phyloP scores from a whole-genome alignment of 2,329 filamentous ascomycete genomes.

The Apiospora phragmitis region DNA sequence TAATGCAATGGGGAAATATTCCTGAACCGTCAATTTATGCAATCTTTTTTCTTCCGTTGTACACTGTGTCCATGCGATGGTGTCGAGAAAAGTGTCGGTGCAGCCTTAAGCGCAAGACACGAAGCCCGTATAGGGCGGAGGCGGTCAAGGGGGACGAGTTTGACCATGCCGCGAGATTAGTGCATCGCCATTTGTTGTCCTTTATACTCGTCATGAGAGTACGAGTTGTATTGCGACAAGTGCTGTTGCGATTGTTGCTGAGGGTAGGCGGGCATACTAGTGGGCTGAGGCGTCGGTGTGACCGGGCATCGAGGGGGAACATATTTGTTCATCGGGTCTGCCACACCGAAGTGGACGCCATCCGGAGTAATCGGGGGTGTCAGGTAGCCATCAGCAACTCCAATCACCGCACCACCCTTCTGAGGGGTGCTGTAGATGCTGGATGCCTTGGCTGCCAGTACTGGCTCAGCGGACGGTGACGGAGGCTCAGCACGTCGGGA shows the following conservation, averaged over 20 bases:
- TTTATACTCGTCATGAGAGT: slow-evolving; percentile 44
- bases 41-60: slow-evolving; percentile 45
- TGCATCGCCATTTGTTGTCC: slow-evolving; percentile 16
- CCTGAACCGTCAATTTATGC: slow-evolving; percentile 43
- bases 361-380: slow-evolving; percentile 87
- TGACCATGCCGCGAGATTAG: slow-evolving; percentile 9
- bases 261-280: slow-evolving; percentile 36
- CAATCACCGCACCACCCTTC: slow-evolving; percentile 65
- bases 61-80: slow-evolving; percentile 35
- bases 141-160: neutral
- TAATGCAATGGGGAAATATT: slow-evolving; percentile 48
- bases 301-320: slow-evolving; percentile 59
- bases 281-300: slow-evolving; percentile 58
- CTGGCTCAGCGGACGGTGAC: slow-evolving; percentile 57
- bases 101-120: neutral
- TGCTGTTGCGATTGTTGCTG: slow-evolving; percentile 31
- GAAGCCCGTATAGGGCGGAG: slow-evolving; percentile 17
- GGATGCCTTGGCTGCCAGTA: slow-evolving; percentile 51
- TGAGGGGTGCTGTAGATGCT: slow-evolving; percentile 77
- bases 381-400: slow-evolving; percentile 72
- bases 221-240: slow-evolving; percentile 40
- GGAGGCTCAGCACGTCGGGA: slow-evolving; percentile 54
- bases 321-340: slow-evolving; percentile 46
- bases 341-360: slow-evolving; percentile 54
- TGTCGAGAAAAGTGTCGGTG: slow-evolving; percentile 15